These are phyloP conservation scores for Diplodia seriata DNA, from an alignment of 2,329 filamentous ascomycete genomes.

Conservation along the genomic window DNA sequence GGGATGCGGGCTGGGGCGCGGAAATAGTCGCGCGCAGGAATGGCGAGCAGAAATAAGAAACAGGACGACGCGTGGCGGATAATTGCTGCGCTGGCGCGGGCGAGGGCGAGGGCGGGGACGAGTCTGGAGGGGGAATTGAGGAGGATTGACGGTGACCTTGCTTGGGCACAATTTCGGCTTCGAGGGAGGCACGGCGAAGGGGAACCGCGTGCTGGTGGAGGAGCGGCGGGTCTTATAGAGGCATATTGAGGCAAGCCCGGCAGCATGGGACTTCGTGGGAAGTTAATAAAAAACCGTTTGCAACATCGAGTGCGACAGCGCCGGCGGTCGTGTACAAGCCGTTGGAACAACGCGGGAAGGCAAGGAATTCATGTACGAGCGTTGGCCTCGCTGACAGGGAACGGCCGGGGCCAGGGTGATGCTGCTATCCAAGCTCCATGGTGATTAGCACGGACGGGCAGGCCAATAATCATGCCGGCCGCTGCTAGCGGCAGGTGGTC, in stretches of 20 bases:
- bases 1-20: constrained; percentile 41
- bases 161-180: constrained; percentile 31
- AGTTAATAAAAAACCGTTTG: constrained; percentile 51
- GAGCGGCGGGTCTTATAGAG: constrained; percentile 45
- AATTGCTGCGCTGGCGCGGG: constrained; percentile 24
- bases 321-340: constrained; percentile 40
- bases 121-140: constrained; percentile 29
- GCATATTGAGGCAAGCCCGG: constrained; percentile 40
- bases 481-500: constrained; percentile 27
- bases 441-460: constrained; percentile 29
- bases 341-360: constrained; percentile 47
- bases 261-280: constrained; percentile 46
- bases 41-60: constrained; percentile 19
- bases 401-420: constrained; percentile 29
- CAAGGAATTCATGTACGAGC: constrained; percentile 46
- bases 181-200: constrained; percentile 27
- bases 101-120: constrained; percentile 27
- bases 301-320: constrained; percentile 45
- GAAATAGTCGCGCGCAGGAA: constrained; percentile 42
- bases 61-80: constrained; percentile 31
- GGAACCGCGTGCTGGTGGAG: constrained; percentile 30
- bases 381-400: constrained; percentile 33
- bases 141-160: constrained; percentile 28
- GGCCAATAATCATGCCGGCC: constrained; percentile 39
- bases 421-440: constrained; percentile 28